phyloP scores from a whole-genome alignment of 1,284 basidiomycete genomes.

The Malassezia pachydermatis region DNA sequence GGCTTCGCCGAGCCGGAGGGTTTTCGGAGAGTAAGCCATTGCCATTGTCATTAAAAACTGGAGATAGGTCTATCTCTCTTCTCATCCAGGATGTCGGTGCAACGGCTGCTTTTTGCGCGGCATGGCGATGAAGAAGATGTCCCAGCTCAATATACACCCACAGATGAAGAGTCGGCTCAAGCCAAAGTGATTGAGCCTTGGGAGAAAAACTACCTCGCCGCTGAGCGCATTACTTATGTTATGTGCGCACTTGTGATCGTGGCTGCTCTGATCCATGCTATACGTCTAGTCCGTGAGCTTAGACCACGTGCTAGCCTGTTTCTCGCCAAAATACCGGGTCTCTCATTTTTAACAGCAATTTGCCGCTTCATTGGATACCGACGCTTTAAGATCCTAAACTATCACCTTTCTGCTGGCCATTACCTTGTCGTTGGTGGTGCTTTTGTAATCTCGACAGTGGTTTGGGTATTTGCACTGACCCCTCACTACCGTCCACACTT shows the following conservation, averaged over 20 bases:
- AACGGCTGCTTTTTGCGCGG: too few relatives aligned
- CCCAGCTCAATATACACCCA: too few relatives aligned
- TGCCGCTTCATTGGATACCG: not conserved
- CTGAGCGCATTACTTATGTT: slow-evolving; percentile 1
- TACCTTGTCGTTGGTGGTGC: slow-evolving; percentile 3
- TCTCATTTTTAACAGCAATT: not conserved
- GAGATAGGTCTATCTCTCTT: too few relatives aligned
- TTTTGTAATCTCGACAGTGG: slow-evolving; percentile 9
- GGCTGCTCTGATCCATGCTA: not conserved
- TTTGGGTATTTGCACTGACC: slow-evolving; percentile 25
- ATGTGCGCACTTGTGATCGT: slow-evolving; percentile 3
- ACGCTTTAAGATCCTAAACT: not conserved
- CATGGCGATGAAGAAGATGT: too few relatives aligned
- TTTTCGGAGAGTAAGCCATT: too few relatives aligned
- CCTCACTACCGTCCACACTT: slow-evolving; percentile 30
- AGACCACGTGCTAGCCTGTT: not conserved
- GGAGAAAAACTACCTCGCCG: not conserved
- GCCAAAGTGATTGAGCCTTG: not conserved
- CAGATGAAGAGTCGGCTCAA: not conserved
- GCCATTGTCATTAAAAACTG: too few relatives aligned
- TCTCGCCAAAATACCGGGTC: not conserved
- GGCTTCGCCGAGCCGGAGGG: too few relatives aligned
- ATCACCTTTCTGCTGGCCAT: not conserved
- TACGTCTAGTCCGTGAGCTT: not conserved
- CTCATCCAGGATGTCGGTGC: too few relatives aligned